Conservation (phyloP, 2,329 filamentous ascomycete species). For the Zymoseptoria tritici region DNA sequence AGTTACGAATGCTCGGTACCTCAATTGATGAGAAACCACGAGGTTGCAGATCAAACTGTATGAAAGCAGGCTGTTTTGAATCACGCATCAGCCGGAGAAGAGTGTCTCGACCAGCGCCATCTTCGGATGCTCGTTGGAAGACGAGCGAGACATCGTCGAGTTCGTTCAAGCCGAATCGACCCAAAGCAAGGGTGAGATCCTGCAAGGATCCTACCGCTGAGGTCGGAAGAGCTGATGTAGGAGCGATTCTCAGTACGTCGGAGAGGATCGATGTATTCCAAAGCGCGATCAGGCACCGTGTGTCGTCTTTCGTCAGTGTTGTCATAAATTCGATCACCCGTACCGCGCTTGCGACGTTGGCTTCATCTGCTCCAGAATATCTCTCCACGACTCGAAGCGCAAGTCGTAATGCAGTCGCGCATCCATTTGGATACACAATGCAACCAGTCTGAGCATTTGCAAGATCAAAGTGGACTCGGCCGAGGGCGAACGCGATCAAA, state of each 20-base stretch:
- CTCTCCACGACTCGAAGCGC: constrained; percentile 2
- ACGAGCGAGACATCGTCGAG: constrained; percentile 80
- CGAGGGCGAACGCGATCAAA: constrained; percentile 11
- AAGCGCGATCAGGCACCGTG: constrained; percentile 17
- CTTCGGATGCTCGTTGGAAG: constrained; percentile 49
- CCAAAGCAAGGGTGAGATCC: constrained; percentile 48
- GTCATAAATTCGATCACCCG: not conserved
- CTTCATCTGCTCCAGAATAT: not conserved
- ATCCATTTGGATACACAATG: constrained; percentile 1
- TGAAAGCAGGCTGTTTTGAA: constrained; percentile 71
- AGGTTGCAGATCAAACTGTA: constrained; percentile 88
- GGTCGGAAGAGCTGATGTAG: not conserved
- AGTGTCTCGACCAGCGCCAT: constrained; percentile 56
- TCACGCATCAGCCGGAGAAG: constrained; percentile 64
- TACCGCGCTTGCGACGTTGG: not conserved
- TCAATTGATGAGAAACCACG: constrained; percentile 88
- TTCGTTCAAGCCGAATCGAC: constrained; percentile 66
- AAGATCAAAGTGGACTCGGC: not conserved
- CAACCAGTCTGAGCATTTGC: not conserved
- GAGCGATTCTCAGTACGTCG: constrained; percentile 2
- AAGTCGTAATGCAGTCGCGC: constrained; percentile 3
- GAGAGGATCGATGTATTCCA: constrained; percentile 19
- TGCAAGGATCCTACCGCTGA: constrained; percentile 6
- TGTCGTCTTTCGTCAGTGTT: not conserved
- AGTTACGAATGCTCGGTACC: constrained; percentile 73